phyloP scores from a whole-genome alignment of 768 basidiomycete species.

The Amanita jacksonii region DNA sequence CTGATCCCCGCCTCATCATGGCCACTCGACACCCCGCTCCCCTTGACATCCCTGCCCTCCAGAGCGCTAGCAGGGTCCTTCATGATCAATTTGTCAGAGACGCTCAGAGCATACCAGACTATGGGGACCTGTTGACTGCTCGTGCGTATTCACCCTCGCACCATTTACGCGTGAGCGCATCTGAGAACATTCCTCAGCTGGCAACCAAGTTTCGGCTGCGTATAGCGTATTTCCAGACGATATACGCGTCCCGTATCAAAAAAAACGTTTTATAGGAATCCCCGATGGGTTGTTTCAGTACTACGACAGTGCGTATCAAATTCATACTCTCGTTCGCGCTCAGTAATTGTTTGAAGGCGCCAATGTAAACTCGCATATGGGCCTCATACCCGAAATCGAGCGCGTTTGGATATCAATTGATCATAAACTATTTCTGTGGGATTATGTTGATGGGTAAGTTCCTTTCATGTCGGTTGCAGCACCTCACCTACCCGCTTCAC shows the following conservation, averaged over 20 bases:
- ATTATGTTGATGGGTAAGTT: constrained; percentile 86
- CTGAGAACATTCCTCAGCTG: constrained; percentile 29
- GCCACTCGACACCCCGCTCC: constrained; percentile 20
- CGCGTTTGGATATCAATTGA: constrained; percentile 94
- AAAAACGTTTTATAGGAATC: constrained; percentile 64
- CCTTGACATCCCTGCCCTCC: constrained; percentile 54
- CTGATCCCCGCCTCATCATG: constrained; percentile 3
- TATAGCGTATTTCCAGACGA: constrained; percentile 76
- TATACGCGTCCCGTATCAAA: constrained; percentile 71
- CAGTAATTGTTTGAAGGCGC: constrained; percentile 33
- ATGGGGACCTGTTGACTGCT: constrained; percentile 56
- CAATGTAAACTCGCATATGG: constrained; percentile 74
- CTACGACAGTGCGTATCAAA: constrained; percentile 52
- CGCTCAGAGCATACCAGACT: constrained; percentile 63
- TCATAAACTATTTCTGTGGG: constrained; percentile 92
- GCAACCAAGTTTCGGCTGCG: constrained; percentile 59
- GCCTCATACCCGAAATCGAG: constrained; percentile 86
- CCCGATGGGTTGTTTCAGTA: constrained; percentile 73
- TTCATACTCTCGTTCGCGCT: neutral
- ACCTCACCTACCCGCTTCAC: constrained; percentile 7
- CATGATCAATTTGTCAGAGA: constrained; percentile 67
- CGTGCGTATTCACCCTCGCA: constrained; percentile 30
- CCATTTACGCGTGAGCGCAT: constrained; percentile 8
- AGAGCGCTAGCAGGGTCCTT: constrained; percentile 57
- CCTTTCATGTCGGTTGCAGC: neutral